phyloP scores from a whole-genome alignment of 805 yeast species.

The Grigorovia yakushimaensis region DNA sequence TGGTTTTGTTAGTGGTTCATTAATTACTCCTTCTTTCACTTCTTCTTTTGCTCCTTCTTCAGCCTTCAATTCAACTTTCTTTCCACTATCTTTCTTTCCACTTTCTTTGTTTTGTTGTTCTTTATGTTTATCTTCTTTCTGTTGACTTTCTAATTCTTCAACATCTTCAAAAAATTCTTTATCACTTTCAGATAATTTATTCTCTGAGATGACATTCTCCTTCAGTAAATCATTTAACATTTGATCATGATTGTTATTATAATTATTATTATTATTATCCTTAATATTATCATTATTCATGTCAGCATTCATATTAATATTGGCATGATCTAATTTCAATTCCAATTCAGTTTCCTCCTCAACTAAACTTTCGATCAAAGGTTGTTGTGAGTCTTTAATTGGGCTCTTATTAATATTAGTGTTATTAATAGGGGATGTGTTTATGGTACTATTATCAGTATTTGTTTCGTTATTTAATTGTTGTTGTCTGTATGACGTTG shows the following conservation, averaged over 20 bases:
- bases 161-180: background rate
- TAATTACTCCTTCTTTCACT: background rate
- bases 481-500: background rate
- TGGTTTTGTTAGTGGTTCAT: background rate
- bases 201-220: background rate
- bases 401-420: too few relatives aligned
- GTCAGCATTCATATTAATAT: background rate
- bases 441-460: too few relatives aligned
- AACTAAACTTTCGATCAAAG: conserved; percentile 17
- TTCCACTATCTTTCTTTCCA: background rate
- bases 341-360: conserved; percentile 22
- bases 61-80: background rate
- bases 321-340: conserved; percentile 10
- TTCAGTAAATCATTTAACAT: background rate
- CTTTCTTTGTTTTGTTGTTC: background rate
- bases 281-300: background rate
- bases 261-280: background rate
- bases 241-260: background rate
- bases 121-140: background rate
- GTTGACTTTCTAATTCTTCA: background rate
- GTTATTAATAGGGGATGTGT: too few relatives aligned
- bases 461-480: background rate
- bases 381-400: background rate
- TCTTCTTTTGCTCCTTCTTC: background rate
- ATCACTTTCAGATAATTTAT: background rate